These are phyloP conservation scores for Thalassiosira ordinaria DNA, from an alignment of 352 stramenopile genomes.

Conservation along the genomic window DNA sequence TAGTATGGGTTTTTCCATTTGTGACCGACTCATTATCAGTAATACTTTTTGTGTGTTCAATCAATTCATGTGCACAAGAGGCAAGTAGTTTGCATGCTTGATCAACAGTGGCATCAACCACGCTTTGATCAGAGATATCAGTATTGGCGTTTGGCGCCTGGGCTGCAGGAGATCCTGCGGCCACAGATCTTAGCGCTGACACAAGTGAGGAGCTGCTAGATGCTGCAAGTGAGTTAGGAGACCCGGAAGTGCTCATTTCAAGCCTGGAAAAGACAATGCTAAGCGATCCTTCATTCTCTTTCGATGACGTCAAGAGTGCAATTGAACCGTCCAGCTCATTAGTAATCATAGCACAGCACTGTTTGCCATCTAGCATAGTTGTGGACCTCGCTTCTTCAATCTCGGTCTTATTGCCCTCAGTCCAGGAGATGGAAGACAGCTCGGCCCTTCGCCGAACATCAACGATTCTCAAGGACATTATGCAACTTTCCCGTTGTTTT, in stretches of 20 bases:
- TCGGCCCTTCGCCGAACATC: slow-evolving; percentile 53
- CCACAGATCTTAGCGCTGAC: slow-evolving; percentile 39
- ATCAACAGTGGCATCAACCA: slow-evolving; percentile 18
- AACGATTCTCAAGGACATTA: slow-evolving; percentile 42
- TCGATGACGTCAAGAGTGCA: slow-evolving; percentile 37
- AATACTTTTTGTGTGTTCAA: slow-evolving; percentile 17
- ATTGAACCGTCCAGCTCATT: slow-evolving; percentile 55
- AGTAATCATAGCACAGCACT: slow-evolving; percentile 50
- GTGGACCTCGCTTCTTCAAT: background rate
- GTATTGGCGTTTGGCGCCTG: no score
- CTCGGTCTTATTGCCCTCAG: slow-evolving; percentile 11
- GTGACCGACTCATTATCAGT: slow-evolving; percentile 3
- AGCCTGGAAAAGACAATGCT: slow-evolving; percentile 41
- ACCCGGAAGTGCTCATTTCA: background rate
- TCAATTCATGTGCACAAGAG: slow-evolving; percentile 24
- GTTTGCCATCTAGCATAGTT: slow-evolving; percentile 40
- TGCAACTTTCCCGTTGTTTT: background rate
- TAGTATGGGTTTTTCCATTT: slow-evolving; percentile 22
- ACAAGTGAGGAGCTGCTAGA: slow-evolving; percentile 29
- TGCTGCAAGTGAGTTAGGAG: background rate
- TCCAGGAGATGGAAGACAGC: slow-evolving; percentile 37
- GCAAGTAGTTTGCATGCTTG: slow-evolving; percentile 21
- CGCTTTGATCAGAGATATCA: no score
- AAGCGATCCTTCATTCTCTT: slow-evolving; percentile 28
- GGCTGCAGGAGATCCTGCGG: slow-evolving; percentile 15